phyloP scores from a whole-genome alignment of 2,329 filamentous ascomycete genomes.

The Clonostachys rosea region DNA sequence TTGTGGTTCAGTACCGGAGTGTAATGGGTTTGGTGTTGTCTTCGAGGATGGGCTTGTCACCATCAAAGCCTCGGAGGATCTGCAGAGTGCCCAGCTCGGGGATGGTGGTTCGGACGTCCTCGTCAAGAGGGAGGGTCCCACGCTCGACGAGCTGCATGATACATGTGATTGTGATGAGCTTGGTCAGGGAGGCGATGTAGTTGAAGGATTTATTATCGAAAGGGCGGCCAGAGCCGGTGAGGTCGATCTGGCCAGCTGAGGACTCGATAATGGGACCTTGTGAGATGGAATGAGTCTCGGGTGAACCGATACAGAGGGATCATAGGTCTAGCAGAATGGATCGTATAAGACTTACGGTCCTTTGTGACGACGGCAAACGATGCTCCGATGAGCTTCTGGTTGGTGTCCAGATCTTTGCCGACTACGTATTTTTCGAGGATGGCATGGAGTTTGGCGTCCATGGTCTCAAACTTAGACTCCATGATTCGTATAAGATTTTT shows the following conservation, averaged over 20 bases:
- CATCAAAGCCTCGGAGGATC: constrained; percentile 30
- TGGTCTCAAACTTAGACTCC: too few species aligned
- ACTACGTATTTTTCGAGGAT: constrained; percentile 22
- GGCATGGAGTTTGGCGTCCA: constrained; percentile 7
- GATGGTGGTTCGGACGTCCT: constrained; percentile 23
- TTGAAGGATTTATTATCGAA: constrained; percentile 26
- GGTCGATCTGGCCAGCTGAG: constrained; percentile 25
- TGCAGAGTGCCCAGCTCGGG: constrained; percentile 24
- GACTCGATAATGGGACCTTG: constrained; percentile 9
- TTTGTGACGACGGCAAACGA: constrained; percentile 25
- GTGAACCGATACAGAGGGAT: neutral
- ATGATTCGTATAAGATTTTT: too few species aligned
- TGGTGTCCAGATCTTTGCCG: constrained; percentile 14
- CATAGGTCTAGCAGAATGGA: neutral
- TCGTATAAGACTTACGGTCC: constrained; percentile 12
- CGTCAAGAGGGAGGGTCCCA: constrained; percentile 24
- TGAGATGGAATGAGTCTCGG: constrained; percentile 22
- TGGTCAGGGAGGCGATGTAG: constrained; percentile 34
- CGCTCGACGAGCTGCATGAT: constrained; percentile 33
- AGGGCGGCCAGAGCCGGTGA: constrained; percentile 15
- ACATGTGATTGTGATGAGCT: constrained; percentile 27
- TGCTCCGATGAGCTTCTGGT: constrained; percentile 26
- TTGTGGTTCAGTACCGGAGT: constrained; percentile 16
- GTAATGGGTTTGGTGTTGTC: constrained; percentile 29
- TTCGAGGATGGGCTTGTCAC: constrained; percentile 26